Base-by-base conservation (phyloP, 805 yeast genomes). In the Nakazawaea ernobii region DNA sequence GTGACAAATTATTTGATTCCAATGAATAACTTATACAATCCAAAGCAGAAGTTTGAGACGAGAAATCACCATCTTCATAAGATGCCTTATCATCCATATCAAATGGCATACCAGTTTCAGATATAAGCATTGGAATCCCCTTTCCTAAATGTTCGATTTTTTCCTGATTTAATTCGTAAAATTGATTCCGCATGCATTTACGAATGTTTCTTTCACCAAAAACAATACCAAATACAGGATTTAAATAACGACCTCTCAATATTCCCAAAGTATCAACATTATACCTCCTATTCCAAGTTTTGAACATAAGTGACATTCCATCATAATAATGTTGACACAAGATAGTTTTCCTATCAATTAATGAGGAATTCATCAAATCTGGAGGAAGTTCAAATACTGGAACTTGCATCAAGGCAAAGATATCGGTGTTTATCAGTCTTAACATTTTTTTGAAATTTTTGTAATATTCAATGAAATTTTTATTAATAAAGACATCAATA, bases 81-180 rank as follows among this genome's bases (percentile, higher is more conserved):
- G 97, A 86, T 42, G 66, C 70, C 59, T 86, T 87, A 49, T 79
- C 73, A 63, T 92, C 91, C 97, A 92, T 87, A 62, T 94, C 97
- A 62, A 84, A 88, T 2, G 99, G 98, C 84, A 92, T 88, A 6
- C 99, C 99, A n/a, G 92, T 90, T 63, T 92, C 99, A 1, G 95
- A 79, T 74, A 94, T 82, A 20, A 92, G 66, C 8, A 85, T 75
- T 0, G 97, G 96, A 8, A 89, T 71, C 8, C 62, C 43, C 1
- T 54, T 49, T 2, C 97, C 97, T 33, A 91, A 63, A 29, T 75
- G 61, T 4, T 72, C 73, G 6, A 66, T 60, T 4, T 89, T 80
- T 59, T 94, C 98, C 17, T 61, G 58, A 46, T 73, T 75, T 68
- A 92, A 75, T 49, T 76, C 84, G n/a, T 61, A 55, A 49, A 92